Evolutionary conservation across 1,284 basidiomycete species (phyloP).

Genomic region (Malassezia globosa): DNA sequence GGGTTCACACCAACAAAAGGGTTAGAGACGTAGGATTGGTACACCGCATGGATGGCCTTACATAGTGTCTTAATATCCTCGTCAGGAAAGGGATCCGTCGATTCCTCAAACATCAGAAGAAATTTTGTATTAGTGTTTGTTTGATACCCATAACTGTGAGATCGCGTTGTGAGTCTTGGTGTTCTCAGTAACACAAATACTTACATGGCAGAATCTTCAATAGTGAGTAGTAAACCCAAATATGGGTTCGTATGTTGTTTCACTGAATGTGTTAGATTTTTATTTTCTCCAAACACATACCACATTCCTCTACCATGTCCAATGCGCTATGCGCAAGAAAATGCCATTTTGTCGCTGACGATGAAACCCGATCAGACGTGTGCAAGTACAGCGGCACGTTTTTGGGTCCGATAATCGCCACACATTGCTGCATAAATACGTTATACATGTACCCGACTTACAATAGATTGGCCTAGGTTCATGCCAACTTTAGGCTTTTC

Average conservation of each 20-base stretch:
- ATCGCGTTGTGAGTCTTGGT: too few species aligned
- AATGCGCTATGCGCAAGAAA: slow-evolving; percentile 18
- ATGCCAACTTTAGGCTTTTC: too few species aligned
- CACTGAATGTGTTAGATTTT: background rate
- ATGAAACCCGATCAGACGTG: background rate
- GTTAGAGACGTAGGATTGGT: slow-evolving; percentile 5
- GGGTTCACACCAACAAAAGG: slow-evolving; percentile 2
- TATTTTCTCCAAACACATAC: slow-evolving; percentile 10
- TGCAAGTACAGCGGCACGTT: slow-evolving; percentile 8
- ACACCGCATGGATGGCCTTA: background rate
- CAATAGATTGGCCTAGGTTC: too few species aligned
- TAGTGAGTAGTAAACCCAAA: slow-evolving; percentile 9
- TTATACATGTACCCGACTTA: too few species aligned
- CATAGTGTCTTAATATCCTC: slow-evolving; percentile 8
- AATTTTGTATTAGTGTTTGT: slow-evolving; percentile 13
- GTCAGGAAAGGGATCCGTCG: slow-evolving; percentile 3
- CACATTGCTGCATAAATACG: too few species aligned
- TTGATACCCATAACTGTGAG: slow-evolving; percentile 16
- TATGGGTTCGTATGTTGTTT: slow-evolving; percentile 3
- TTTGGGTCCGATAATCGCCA: slow-evolving; percentile 2
- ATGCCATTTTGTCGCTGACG: slow-evolving; percentile 9
- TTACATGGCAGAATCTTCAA: slow-evolving; percentile 17
- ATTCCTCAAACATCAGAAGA: slow-evolving; percentile 15
- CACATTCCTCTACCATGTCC: slow-evolving; percentile 18
- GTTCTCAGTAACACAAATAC: background rate